A percentile compares a stretch with the other conserved stretches of the same genome.
Conservation (phyloP, 345 rosid species). For the Lenwebbia sp. region DNA sequence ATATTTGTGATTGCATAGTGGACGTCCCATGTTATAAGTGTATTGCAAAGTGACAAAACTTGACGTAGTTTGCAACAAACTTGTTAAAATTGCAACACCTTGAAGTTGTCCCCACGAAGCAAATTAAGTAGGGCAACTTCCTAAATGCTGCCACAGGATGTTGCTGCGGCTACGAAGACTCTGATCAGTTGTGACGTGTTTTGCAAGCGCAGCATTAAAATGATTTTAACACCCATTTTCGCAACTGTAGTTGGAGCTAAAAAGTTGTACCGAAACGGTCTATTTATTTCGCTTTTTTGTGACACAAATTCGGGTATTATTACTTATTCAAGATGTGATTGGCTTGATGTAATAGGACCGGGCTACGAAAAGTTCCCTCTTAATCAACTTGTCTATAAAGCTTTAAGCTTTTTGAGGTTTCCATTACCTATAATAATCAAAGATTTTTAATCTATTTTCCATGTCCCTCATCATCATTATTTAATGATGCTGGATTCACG, state of each 20-base stretch:
- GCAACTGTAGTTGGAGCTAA: not conserved
- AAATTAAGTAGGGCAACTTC: not conserved
- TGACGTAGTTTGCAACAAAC: not conserved
- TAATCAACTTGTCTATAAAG: not conserved
- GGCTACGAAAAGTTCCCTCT: not conserved
- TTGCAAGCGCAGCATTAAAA: not conserved
- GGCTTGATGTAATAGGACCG: not conserved
- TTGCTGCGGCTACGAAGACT: not conserved
- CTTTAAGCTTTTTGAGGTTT: not conserved
- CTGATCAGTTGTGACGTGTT: not conserved
- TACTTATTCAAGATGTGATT: not conserved
- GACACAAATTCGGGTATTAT: not conserved
- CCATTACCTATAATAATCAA: not conserved
- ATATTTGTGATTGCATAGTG: not conserved
- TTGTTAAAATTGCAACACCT: not conserved
- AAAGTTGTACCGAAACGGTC: not conserved
- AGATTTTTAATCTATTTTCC: not conserved
- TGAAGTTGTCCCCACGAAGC: not conserved
- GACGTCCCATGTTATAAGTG: not conserved
- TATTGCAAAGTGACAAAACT: not conserved
- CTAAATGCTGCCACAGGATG: not conserved
- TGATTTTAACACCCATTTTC: no score
- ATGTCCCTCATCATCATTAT: not conserved
- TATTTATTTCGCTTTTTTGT: not conserved
- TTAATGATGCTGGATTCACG: not conserved